Evolutionary conservation across 2,329 filamentous ascomycete species (phyloP).

Genomic region (Amylocarpus encephaloides): DNA sequence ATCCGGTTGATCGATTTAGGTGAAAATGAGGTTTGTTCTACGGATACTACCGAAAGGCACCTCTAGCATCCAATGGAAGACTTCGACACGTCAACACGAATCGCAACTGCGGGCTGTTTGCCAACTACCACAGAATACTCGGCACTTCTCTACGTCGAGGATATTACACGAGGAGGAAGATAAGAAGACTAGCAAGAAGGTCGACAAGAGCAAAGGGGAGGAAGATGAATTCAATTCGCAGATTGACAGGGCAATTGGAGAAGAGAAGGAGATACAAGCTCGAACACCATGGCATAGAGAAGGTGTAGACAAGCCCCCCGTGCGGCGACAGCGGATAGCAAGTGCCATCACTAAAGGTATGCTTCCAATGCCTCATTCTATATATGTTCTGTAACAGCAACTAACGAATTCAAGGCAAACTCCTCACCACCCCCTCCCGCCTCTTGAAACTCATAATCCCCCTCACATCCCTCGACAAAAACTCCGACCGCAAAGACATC

Average conservation of each 20-base stretch:
- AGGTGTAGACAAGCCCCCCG: constrained; percentile 51
- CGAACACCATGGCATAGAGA: constrained; percentile 61
- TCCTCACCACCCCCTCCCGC: constrained; percentile 73
- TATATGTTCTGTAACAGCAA: background rate
- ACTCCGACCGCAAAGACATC: constrained; percentile 60
- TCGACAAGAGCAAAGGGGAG: constrained; percentile 23
- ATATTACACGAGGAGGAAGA: background rate
- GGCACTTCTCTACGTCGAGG: background rate
- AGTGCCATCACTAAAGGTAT: constrained; percentile 59
- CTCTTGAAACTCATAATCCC: constrained; percentile 77
- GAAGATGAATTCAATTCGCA: constrained; percentile 33
- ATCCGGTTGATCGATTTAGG: background rate
- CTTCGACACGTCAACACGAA: background rate
- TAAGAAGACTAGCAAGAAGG: constrained; percentile 20
- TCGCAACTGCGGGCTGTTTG: background rate
- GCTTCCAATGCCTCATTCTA: background rate
- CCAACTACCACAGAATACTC: background rate
- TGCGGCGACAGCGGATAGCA: constrained; percentile 38
- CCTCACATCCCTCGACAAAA: constrained; percentile 55
- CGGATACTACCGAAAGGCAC: constrained; percentile 2
- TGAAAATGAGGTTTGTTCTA: background rate
- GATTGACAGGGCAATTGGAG: constrained; percentile 31
- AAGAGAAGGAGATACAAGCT: constrained; percentile 49
- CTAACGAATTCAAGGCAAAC: constrained; percentile 49
- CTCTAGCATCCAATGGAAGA: background rate